Evolutionary conservation across 2,329 filamentous ascomycete genomes (phyloP).

Genomic region (Colletotrichum sp.): DNA sequence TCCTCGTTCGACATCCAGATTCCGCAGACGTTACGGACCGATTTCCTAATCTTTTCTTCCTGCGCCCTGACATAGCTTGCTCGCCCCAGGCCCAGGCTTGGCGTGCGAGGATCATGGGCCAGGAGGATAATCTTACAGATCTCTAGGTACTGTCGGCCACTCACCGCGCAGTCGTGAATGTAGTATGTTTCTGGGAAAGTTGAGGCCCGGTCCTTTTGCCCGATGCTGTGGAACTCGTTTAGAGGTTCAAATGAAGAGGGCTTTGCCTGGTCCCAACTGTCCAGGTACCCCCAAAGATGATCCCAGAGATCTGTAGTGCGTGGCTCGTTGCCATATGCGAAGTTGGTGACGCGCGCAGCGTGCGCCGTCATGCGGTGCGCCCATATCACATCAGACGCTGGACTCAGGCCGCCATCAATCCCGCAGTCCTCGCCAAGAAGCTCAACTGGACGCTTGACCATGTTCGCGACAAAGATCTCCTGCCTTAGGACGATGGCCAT

Average conservation of each 20-base stretch:
- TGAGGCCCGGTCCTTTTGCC: neutral
- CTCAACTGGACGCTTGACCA: neutral
- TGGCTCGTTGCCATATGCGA: neutral
- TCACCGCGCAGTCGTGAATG: neutral
- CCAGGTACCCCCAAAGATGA: neutral
- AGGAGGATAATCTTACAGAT: neutral
- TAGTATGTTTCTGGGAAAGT: neutral
- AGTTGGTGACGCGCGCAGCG: neutral
- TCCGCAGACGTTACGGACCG: neutral
- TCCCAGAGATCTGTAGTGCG: neutral
- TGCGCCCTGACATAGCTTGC: neutral
- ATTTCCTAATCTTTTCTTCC: neutral
- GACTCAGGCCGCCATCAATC: accelerated
- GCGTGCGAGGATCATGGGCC: neutral
- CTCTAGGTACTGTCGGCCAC: neutral
- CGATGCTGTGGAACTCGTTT: accelerated
- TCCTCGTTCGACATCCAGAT: neutral
- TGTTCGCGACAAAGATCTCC: neutral
- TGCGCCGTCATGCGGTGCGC: neutral
- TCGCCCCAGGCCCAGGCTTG: neutral
- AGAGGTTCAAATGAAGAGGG: neutral
- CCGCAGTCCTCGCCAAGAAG: neutral
- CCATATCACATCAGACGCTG: neutral
- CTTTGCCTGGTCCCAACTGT: neutral
- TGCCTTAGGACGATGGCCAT: neutral